A percentile compares a stretch with the other conserved stretches of the same genome.
These are phyloP conservation scores for Stentor coeruleus DNA, from an alignment of 73 alveolate species.

Conservation along the genomic window DNA sequence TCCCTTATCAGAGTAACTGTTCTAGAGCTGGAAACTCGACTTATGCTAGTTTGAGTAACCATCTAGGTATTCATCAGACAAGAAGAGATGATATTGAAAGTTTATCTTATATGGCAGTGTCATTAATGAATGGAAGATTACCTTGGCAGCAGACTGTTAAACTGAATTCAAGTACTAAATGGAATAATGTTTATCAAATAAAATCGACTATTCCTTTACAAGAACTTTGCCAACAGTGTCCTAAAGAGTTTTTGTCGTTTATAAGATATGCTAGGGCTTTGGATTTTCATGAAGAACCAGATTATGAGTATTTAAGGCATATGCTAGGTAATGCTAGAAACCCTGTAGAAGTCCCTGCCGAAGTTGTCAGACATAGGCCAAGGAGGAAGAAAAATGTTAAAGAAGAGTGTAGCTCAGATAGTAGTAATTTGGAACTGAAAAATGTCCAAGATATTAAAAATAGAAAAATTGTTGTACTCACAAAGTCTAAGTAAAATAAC, in stretches of 20 bases:
- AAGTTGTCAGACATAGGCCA: background rate
- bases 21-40: background rate
- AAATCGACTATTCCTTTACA: slow-evolving; percentile 53
- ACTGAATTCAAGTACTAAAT: slow-evolving; percentile 57
- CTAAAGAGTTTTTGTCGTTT: slow-evolving; percentile 58
- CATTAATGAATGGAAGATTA: background rate
- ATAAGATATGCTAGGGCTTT: slow-evolving; percentile 54
- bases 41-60: background rate
- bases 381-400: background rate
- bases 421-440: background rate
- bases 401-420: background rate
- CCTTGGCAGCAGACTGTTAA: slow-evolving; percentile 48
- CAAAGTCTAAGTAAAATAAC: background rate
- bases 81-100: background rate
- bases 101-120: no score
- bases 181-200: slow-evolving; percentile 46
- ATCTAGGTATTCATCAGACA: background rate
- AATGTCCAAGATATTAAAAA: background rate
- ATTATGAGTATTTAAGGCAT: slow-evolving; percentile 5
- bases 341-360: background rate
- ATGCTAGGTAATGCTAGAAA: background rate
- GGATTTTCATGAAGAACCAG: slow-evolving; percentile 35
- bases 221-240: slow-evolving; percentile 59
- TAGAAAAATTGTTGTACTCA: background rate
- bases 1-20: background rate